Evolutionary conservation across 768 basidiomycete genomes (phyloP), one percentile per base, ranked within the genome.

Genomic region (Crassisporium funariophilum): DNA sequence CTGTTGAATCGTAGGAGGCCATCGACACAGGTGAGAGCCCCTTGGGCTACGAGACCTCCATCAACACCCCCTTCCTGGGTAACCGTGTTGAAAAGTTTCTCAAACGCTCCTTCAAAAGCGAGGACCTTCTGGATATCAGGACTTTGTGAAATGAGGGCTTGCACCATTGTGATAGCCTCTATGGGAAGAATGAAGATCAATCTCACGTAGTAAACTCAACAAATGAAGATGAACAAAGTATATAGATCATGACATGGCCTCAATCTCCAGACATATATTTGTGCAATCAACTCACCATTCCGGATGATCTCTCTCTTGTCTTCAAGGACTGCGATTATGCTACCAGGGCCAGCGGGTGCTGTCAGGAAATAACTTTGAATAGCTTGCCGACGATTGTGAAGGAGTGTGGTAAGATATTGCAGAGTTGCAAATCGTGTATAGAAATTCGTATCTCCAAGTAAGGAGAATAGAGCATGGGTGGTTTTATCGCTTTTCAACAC

Each of bases 91-190:
- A 98, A 93, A 22, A 99, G 77, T 62, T 88, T 91, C 72, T 99
- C 97, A 59, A 99, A 98, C 1, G 90, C 91, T 15, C 97, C 94
- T 56, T 94, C 93, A 57, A 99, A 99, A 0, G 95, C 93, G 35
- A 98, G 82, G 22, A 98, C 84, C 68, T 98, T 98, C 61, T 98
- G 95, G 25, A 99, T 90, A 63, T 98, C 92, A 23, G 89, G 81
- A 56, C 89, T 98, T 56, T 94, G 88, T 0, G 83, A 82, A 27
- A 88, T 82, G 11, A 99, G 74, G 4, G 83, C 73, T 51, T 95
- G 89, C 24, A 94, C 76, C 69, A 95, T 82, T 12, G 83, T 74
- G 29, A 97, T 82, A 17, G 84, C 86, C 78, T 98, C 91, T 91
- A 68, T 56, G 54, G 52, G 25, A 34, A 37, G 31, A 24, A 20